These are phyloP conservation scores for Vigna radiata DNA, from an alignment of 306 rosid species.

Conservation along the genomic window DNA sequence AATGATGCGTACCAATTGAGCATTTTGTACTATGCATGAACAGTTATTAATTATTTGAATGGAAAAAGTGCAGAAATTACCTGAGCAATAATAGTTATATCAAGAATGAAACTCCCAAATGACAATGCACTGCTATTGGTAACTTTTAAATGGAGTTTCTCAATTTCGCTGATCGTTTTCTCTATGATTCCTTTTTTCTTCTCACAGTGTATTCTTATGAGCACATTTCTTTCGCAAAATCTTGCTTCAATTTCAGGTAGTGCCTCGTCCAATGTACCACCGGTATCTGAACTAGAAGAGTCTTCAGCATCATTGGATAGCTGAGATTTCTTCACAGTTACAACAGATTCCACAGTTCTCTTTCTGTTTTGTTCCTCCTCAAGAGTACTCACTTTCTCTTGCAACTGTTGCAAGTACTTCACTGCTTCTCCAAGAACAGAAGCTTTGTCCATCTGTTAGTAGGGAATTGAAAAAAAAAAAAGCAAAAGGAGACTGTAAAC, in stretches of 20 bases:
- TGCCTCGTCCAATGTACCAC: conserved; percentile 52
- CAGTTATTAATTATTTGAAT: not conserved
- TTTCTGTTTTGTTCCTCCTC: conserved; percentile 81
- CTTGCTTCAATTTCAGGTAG: conserved; percentile 92
- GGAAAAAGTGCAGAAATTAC: conserved; percentile 49
- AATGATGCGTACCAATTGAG: not conserved
- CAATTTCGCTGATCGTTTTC: conserved; percentile 66
- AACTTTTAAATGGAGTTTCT: conserved; percentile 71
- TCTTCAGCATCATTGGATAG: conserved; percentile 56
- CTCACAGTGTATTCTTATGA: conserved; percentile 86
- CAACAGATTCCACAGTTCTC: conserved; percentile 75
- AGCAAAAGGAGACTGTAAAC: not conserved
- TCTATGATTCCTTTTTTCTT: conserved; percentile 74
- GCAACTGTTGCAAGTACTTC: conserved; percentile 84
- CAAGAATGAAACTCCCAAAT: conserved; percentile 80
- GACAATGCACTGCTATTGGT: conserved; percentile 74
- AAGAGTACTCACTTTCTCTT: conserved; percentile 75
- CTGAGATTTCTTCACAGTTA: conserved; percentile 70
- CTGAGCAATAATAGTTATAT: conserved; percentile 87
- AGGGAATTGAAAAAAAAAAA: not conserved
- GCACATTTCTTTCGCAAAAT: conserved; percentile 77
- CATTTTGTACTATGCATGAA: not conserved
- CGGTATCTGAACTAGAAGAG: conserved; percentile 45
- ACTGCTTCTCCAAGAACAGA: conserved; percentile 97
- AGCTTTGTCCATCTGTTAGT: conserved; percentile 90